Evolutionary conservation across 495 filamentous ascomycete species (phyloP).

Genomic region (Talaromyces wortmannii): DNA sequence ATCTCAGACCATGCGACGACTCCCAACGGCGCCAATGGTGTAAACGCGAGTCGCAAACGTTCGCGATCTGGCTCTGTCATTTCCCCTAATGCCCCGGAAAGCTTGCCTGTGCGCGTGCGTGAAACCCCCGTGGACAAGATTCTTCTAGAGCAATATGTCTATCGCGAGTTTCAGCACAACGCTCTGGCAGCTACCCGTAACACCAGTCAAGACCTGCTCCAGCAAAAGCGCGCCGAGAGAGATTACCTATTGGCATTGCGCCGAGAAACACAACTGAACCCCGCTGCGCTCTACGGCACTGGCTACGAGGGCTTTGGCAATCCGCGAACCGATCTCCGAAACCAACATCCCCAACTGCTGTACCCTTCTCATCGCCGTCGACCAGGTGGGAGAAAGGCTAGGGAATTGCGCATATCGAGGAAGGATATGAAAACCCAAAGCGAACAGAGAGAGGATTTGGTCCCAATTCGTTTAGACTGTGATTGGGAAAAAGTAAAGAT

Average conservation of each 20-base stretch:
- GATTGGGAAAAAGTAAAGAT: constrained; percentile 95
- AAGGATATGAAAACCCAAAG: constrained; percentile 77
- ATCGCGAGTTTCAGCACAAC: constrained; percentile 66
- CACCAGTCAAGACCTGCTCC: constrained; percentile 37
- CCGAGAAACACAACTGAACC: constrained; percentile 44
- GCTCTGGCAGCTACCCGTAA: constrained; percentile 39
- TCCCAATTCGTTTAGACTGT: constrained; percentile 86
- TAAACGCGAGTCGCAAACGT: constrained; percentile 45
- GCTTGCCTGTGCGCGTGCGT: constrained; percentile 25
- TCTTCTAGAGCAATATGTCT: constrained; percentile 67
- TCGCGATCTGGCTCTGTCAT: constrained; percentile 52
- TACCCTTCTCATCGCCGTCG: constrained; percentile 70
- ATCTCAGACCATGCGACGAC: constrained; percentile 18
- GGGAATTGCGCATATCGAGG: constrained; percentile 60
- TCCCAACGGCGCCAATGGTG: constrained; percentile 34
- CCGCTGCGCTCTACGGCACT: constrained; percentile 61
- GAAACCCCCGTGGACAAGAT: constrained; percentile 45
- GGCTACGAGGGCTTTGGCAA: constrained; percentile 92
- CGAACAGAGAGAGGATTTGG: constrained; percentile 83
- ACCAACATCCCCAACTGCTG: constrained; percentile 50
- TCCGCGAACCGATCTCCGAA: constrained; percentile 60
- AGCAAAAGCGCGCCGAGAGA: constrained; percentile 46
- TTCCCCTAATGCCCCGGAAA: constrained; percentile 16
- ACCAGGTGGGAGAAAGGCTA: constrained; percentile 66
- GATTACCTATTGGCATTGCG: constrained; percentile 44